Evolutionary conservation across 192 early-diverging fungal genomes (phyloP).

Genomic region (Coemansia sp.): DNA sequence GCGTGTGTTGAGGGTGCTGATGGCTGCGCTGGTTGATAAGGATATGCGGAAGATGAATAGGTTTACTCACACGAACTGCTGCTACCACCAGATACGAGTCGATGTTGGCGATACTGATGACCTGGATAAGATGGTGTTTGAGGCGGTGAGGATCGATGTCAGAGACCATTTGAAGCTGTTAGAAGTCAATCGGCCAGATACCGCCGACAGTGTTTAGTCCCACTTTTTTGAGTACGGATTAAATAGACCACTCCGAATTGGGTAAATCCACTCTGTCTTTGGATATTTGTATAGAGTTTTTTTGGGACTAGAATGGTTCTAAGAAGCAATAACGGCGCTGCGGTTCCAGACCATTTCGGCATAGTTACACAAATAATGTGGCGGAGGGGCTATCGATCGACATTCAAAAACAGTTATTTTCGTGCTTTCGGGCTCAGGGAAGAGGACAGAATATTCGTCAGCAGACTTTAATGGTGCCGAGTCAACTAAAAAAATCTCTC

Average conservation of each 20-base stretch:
- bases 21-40: constrained; percentile 40
- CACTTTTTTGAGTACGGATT: not conserved
- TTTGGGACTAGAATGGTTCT: not conserved
- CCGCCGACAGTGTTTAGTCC: not conserved
- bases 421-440: not conserved
- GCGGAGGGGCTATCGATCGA: not conserved
- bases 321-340: not conserved
- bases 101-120: constrained; percentile 15
- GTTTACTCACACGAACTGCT: constrained; percentile 42
- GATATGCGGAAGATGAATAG: constrained; percentile 34
- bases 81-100: constrained; percentile 40
- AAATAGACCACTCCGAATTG: not conserved
- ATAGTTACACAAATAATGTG: not conserved
- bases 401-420: not conserved
- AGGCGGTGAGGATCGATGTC: constrained; percentile 29
- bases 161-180: constrained; percentile 27
- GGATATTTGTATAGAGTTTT: not conserved
- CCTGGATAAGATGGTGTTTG: constrained; percentile 25
- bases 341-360: not conserved
- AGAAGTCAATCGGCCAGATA: constrained; percentile 1
- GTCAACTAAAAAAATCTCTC: constrained; percentile 17
- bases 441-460: not conserved
- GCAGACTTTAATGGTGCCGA: constrained; percentile 1
- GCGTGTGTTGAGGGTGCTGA: constrained; percentile 44
- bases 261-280: not conserved